phyloP scores from a whole-genome alignment of 495 filamentous ascomycete species.

The Trichoderma virens region DNA sequence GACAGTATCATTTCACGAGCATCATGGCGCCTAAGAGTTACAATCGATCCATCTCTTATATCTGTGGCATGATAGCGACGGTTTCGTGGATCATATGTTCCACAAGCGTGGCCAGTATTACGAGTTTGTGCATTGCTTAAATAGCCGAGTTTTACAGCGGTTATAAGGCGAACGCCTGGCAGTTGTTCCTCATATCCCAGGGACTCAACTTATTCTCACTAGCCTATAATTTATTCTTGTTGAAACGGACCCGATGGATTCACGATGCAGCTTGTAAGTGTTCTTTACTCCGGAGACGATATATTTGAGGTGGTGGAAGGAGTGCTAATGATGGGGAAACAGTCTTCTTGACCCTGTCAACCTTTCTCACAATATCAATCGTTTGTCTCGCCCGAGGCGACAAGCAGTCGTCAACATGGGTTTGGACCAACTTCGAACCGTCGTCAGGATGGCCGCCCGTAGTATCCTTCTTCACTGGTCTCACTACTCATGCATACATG shows the following conservation, averaged over 20 bases:
- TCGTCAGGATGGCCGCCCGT: background rate
- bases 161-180: background rate
- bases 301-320: background rate
- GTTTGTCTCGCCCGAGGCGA: background rate
- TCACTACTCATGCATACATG: background rate
- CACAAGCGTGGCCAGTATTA: background rate
- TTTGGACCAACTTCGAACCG: background rate
- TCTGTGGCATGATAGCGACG: background rate
- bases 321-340: background rate
- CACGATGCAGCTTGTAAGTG: background rate
- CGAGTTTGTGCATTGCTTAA: background rate
- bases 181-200: background rate
- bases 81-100: background rate
- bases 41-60: background rate
- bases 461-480: background rate
- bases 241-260: background rate
- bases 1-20: background rate
- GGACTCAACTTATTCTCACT: background rate
- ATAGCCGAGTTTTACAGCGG: background rate
- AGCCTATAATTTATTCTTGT: background rate
- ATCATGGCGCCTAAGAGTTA: constrained; percentile 3
- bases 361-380: background rate
- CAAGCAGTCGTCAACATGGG: background rate
- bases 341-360: background rate
- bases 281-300: background rate